Conservation (phyloP, 208 protist genomes). For the Lotmaria passim region DNA sequence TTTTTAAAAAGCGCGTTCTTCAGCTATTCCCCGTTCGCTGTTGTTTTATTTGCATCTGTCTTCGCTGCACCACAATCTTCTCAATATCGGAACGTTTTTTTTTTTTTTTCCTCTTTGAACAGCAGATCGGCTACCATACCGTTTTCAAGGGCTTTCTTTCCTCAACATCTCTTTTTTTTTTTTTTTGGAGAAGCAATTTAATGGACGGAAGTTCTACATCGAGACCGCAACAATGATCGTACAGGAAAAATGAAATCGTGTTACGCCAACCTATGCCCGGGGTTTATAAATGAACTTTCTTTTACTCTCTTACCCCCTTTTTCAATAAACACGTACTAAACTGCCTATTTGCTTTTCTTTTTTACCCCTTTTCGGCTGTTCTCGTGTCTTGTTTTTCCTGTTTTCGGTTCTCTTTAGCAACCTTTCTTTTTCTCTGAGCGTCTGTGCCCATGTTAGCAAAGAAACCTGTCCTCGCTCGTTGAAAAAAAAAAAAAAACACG, state of each 20-base stretch:
- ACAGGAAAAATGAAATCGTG: constrained; percentile 5
- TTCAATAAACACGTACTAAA: background rate
- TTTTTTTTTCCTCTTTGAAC: no score
- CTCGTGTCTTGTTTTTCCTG: background rate
- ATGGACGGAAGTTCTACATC: no score
- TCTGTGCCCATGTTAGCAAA: background rate
- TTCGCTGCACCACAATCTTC: no score
- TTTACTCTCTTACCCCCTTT: background rate
- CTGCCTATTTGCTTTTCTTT: background rate
- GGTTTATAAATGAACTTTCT: constrained; percentile 12
- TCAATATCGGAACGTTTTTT: no score
- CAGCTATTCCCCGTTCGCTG: no score
- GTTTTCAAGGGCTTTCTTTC: no score
- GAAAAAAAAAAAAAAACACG: background rate
- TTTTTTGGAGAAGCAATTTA: background rate
- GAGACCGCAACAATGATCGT: no score
- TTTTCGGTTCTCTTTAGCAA: no score
- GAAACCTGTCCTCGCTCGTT: background rate
- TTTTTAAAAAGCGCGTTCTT: no score
- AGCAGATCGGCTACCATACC: no score
- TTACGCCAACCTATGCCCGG: constrained; percentile 7
- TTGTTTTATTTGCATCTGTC: no score
- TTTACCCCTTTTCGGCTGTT: background rate
- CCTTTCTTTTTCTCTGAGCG: background rate
- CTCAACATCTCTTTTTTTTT: background rate